Conservation (phyloP, 371 early-diverging fungal species). For the Umbelopsis sp. region DNA sequence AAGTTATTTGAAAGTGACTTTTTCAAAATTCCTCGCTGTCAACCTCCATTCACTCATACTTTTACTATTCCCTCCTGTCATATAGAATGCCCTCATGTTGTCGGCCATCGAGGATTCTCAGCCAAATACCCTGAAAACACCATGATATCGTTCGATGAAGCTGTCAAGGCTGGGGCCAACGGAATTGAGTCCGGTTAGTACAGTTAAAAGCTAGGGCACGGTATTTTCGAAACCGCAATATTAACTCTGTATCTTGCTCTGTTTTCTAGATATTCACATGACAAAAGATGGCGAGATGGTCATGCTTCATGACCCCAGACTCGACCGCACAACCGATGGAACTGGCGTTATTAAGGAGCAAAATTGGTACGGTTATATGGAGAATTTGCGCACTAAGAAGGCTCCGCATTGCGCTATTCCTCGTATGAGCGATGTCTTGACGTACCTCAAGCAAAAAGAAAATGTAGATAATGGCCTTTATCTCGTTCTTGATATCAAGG, state of each 20-base stretch:
- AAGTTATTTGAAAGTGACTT: not conserved
- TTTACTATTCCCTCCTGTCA: not conserved
- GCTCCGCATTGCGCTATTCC: constrained; percentile 56
- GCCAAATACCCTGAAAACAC: constrained; percentile 71
- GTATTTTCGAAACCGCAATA: not conserved
- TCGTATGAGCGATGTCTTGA: constrained; percentile 59
- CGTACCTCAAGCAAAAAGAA: constrained; percentile 51
- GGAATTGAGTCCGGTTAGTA: constrained; percentile 65
- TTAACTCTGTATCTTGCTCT: not conserved
- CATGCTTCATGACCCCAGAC: constrained; percentile 65
- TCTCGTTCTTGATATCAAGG: constrained; percentile 71
- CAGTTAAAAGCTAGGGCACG: no score
- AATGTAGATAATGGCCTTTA: constrained; percentile 47
- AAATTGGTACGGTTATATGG: constrained; percentile 64
- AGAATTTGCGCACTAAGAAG: constrained; percentile 54
- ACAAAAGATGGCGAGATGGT: constrained; percentile 65
- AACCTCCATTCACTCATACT: not conserved
- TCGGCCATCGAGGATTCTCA: constrained; percentile 61
- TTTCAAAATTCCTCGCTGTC: not conserved
- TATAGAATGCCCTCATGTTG: constrained; percentile 35
- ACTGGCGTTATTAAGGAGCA: constrained; percentile 50
- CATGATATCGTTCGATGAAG: constrained; percentile 57
- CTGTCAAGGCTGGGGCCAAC: constrained; percentile 58
- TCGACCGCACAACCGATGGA: constrained; percentile 64
- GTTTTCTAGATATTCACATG: constrained; percentile 54